A percentile compares a stretch with the other conserved stretches of the same genome.
Conservation (phyloP, 1,284 basidiomycete genomes). For the Rhodotorula sp. region DNA sequence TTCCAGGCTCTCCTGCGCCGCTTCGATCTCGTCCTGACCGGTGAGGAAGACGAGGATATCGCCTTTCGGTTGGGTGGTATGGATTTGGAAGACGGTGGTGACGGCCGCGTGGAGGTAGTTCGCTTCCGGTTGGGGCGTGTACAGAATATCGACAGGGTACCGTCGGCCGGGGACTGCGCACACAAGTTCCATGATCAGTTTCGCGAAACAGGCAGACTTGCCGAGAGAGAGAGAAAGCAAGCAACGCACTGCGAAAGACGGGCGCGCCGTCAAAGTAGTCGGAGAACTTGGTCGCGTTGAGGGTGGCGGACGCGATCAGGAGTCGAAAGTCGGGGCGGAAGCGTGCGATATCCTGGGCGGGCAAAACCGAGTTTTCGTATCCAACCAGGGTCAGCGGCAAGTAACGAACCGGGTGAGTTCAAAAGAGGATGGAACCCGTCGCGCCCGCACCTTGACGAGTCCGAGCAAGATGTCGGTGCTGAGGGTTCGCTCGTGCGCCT, state of each 20-base stretch:
- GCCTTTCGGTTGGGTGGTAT: slow-evolving; percentile 97
- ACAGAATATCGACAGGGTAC: slow-evolving; percentile 98
- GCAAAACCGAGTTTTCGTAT: slow-evolving; percentile 15
- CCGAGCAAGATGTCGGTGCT: slow-evolving; percentile 97
- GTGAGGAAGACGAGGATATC: slow-evolving; percentile 98
- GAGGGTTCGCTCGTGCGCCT: slow-evolving; percentile 92
- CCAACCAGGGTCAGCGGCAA: not conserved
- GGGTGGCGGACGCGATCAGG: slow-evolving; percentile 91
- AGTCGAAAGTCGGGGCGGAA: slow-evolving; percentile 89
- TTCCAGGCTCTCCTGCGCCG: slow-evolving; percentile 83
- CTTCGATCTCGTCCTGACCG: slow-evolving; percentile 99
- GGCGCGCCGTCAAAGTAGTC: slow-evolving; percentile 94
- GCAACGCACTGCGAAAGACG: slow-evolving; percentile 75
- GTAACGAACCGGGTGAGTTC: not conserved
- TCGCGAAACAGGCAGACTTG: not conserved
- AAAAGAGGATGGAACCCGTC: slow-evolving; percentile 14
- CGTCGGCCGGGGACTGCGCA: slow-evolving; percentile 76
- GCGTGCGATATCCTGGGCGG: slow-evolving; percentile 82
- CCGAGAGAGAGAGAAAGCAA: not conserved
- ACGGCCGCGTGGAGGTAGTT: slow-evolving; percentile 99
- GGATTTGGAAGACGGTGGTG: slow-evolving; percentile 98
- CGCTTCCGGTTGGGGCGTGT: slow-evolving; percentile 94
- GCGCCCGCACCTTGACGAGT: slow-evolving; percentile 79
- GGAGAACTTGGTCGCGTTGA: slow-evolving; percentile 85
- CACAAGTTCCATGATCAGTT: too few relatives aligned